These are phyloP conservation scores for Leishmania tarentolae DNA, from an alignment of 208 protist genomes.

Conservation along the genomic window DNA sequence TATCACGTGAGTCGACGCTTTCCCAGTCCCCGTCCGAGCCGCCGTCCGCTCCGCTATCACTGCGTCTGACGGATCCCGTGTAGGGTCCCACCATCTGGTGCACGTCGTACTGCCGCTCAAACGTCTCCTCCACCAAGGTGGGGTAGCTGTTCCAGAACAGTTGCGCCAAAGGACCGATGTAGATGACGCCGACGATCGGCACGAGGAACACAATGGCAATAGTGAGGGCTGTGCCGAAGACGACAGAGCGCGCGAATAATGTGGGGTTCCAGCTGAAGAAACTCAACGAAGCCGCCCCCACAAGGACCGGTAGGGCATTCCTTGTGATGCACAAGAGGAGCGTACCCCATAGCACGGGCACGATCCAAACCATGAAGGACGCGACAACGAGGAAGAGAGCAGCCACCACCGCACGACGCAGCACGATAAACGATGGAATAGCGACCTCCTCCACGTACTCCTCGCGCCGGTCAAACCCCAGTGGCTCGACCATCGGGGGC, in stretches of 20 bases:
- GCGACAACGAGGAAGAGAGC: slow-evolving; percentile 49
- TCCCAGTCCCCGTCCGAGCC: slow-evolving; percentile 15
- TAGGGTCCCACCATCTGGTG: slow-evolving; percentile 28
- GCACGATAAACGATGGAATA: slow-evolving; percentile 33
- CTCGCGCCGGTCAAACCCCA: slow-evolving; percentile 51
- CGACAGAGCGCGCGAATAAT: slow-evolving; percentile 8
- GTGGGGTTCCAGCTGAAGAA: slow-evolving; percentile 50
- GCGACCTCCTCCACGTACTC: slow-evolving; percentile 29
- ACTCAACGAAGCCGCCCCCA: slow-evolving; percentile 42
- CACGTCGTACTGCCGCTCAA: slow-evolving; percentile 37
- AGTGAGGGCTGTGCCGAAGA: slow-evolving; percentile 15
- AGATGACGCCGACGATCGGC: slow-evolving; percentile 14
- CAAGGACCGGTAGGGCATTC: slow-evolving; percentile 21
- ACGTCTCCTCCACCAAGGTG: slow-evolving; percentile 28
- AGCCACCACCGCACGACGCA: slow-evolving; percentile 54
- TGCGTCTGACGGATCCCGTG: background rate
- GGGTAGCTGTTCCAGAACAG: slow-evolving; percentile 12
- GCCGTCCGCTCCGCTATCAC: background rate
- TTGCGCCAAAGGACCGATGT: slow-evolving; percentile 11
- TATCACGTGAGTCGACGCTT: slow-evolving; percentile 11
- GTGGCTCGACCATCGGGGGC: slow-evolving; percentile 33
- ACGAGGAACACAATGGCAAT: slow-evolving; percentile 10
- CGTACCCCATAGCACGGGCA: slow-evolving; percentile 39
- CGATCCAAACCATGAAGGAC: slow-evolving; percentile 46
- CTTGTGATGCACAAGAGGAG: slow-evolving; percentile 25